Conservation (phyloP, 139 green algal genomes). For the Chlamydomonas asymmetrica region DNA sequence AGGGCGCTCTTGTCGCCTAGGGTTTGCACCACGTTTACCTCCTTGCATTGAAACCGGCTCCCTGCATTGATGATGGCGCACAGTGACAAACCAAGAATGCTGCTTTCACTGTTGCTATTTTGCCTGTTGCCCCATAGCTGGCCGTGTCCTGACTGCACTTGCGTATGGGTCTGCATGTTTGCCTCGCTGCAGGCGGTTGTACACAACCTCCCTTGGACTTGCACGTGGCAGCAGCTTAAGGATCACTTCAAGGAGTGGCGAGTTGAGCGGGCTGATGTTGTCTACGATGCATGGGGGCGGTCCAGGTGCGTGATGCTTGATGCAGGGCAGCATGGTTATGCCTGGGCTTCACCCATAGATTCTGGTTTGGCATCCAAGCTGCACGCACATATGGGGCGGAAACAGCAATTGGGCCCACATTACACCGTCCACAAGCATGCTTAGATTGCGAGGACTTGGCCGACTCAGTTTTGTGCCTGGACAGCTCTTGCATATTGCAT, state of each 20-base stretch:
- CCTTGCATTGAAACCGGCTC: background rate
- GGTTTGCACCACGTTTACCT: background rate
- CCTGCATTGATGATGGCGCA: too few species aligned
- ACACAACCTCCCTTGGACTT: conserved; percentile 90
- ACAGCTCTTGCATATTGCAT: background rate
- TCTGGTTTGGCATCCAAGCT: background rate
- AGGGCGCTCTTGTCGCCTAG: too few species aligned
- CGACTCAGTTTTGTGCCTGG: background rate
- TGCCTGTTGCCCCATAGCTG: background rate
- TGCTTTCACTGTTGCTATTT: background rate
- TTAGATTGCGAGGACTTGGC: background rate
- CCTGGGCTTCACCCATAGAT: background rate
- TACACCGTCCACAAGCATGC: too few species aligned
- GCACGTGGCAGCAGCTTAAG: conserved; percentile 87
- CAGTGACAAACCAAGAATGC: conserved; percentile 5
- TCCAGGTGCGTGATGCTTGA: conserved; percentile 53
- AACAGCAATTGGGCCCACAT: too few species aligned
- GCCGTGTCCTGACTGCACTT: background rate
- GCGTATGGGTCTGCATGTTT: too few species aligned
- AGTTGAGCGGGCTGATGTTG: conserved; percentile 83
- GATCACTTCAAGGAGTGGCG: conserved; percentile 75
- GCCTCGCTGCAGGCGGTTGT: conserved; percentile 75
- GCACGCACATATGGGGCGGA: background rate
- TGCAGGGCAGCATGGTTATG: conserved; percentile 1
- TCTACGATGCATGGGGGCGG: conserved; percentile 74